These are phyloP conservation scores for Zanthoxylum bungeanum DNA, from an alignment of 345 rosid genomes.

Conservation along the genomic window DNA sequence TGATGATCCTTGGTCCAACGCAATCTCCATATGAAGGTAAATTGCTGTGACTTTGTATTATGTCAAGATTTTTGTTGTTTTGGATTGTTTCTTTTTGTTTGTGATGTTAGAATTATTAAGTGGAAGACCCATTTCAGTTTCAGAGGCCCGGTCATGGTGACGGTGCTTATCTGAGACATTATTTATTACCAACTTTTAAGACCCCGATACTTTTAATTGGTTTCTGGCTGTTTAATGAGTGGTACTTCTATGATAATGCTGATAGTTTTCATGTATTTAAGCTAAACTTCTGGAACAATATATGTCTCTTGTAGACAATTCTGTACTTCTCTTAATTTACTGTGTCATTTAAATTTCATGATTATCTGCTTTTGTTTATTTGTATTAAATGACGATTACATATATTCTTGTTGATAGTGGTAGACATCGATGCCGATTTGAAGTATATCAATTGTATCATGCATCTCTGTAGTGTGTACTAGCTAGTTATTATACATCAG, in stretches of 20 bases:
- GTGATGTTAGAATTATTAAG: neutral
- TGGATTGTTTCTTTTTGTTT: neutral
- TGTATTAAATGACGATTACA: neutral
- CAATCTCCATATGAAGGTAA: constrained; percentile 98
- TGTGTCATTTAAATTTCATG: neutral
- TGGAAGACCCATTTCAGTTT: neutral
- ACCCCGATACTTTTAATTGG: neutral
- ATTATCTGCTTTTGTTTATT: neutral
- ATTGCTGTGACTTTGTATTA: neutral
- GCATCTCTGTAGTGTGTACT: neutral
- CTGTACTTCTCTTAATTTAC: too few relatives aligned
- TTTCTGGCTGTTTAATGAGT: neutral
- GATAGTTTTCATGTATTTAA: neutral
- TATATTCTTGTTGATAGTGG: neutral
- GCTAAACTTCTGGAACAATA: neutral
- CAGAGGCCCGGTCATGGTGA: neutral
- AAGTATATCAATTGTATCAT: neutral
- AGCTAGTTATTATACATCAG: neutral
- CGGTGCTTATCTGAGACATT: neutral
- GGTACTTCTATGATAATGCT: neutral
- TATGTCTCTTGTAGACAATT: neutral
- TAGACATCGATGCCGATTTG: neutral
- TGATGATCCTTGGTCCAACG: constrained; percentile 95
- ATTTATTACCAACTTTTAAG: neutral
- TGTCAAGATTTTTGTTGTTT: neutral